Evolutionary conservation across 129 eudicot genomes (phyloP).

Genomic region (Rutidosis leptorrhynchoides): DNA sequence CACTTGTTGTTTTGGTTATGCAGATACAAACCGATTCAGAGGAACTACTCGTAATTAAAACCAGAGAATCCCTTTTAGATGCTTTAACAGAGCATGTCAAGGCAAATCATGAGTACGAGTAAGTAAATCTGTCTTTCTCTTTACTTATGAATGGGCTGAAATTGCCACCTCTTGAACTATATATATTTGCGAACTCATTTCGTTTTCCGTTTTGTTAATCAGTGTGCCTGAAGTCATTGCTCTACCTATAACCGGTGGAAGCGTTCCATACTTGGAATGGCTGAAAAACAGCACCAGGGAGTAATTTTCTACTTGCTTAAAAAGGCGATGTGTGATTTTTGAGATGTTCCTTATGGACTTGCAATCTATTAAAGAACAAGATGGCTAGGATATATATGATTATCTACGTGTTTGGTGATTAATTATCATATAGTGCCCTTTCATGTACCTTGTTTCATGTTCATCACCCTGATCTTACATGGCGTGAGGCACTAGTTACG

Average conservation of each 20-base stretch:
- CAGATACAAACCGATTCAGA: constrained; percentile 93
- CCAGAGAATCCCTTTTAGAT: constrained; percentile 85
- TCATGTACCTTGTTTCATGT: not conserved
- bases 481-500: not conserved
- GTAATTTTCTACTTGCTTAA: not conserved
- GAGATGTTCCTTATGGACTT: not conserved
- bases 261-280: constrained; percentile 36
- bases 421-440: not conserved
- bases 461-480: not conserved
- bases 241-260: constrained; percentile 37
- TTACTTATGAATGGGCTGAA: not conserved
- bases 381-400: not conserved
- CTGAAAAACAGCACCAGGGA: constrained; percentile 40
- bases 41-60: constrained; percentile 95
- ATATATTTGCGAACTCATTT: not conserved
- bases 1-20: constrained; percentile 22
- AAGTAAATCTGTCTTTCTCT: constrained; percentile 24
- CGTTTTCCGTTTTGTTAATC: not conserved
- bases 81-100: constrained; percentile 90
- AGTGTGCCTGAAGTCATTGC: constrained; percentile 76
- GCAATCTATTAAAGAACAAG: not conserved
- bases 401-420: not conserved
- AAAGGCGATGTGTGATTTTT: not conserved
- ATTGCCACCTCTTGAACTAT: not conserved
- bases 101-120: constrained; percentile 97